Base-by-base conservation (phyloP, 108 stramenopile species). In the Skeletonema marinoi region DNA sequence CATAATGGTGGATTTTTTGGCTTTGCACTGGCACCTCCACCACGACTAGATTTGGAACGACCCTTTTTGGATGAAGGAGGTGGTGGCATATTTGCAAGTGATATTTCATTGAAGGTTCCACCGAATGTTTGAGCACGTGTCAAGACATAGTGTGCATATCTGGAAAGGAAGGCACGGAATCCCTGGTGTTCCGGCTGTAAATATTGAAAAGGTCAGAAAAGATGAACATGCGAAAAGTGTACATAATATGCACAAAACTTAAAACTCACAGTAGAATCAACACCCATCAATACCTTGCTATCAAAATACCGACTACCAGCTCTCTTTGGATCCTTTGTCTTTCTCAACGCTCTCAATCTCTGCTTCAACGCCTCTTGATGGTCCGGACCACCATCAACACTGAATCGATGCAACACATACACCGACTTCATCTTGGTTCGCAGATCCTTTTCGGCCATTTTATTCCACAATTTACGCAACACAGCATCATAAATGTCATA, bases 401-500 rank as follows among this genome's bases (percentile, higher is more conserved):
- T 77, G 78, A 96, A 96, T 42, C 96, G 80, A 83, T 96, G 96
- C 66, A 96, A 71, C 33, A 96, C 87, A 70, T 96, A 96, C 2
- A 96, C 82, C 31, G 92, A 87, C 82, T 96, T 96, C 73, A 94
- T 78, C 42, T 88, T 96, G 2, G 92, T 93, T 29, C 94, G 73
- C 38, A 80, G 50, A 65, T 96, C 96, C 73, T 87, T 90, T 81
- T 96, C 96, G 1, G 91, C 89, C 96, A 96, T 96, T 80, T 96
- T 96, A 32, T 78, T 87, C 96, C 96, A 96, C 8, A 96, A 84
- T 60, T 96, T 96, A 10, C 96, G 75, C 19, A 96, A 77, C 3
- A 96, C 93, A 33, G 93, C 91, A 82, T 93, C 93, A 76, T 94
- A 96, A 48, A 94, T 94, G 80, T 96, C 96, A 65, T 90, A 94